These are phyloP conservation scores for Psilocybe sp. DNA, from an alignment of 768 basidiomycete species.

Conservation along the genomic window DNA sequence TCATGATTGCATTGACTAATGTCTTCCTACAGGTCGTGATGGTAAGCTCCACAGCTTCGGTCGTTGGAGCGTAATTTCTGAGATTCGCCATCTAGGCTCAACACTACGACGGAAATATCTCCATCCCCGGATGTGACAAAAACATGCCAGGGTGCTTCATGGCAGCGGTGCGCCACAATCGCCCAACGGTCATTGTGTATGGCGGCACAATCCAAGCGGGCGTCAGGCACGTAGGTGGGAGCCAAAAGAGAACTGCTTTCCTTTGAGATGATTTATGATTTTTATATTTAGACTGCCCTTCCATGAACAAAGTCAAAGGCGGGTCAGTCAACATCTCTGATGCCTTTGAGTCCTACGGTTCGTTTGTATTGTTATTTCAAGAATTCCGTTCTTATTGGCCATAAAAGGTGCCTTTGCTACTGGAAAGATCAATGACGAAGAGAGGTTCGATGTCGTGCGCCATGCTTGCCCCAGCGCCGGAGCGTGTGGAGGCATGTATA, in stretches of 20 bases:
- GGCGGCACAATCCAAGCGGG: conserved; percentile 84
- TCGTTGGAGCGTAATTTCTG: not conserved
- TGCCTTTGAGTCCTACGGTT: conserved; percentile 83
- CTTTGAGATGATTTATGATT: not conserved
- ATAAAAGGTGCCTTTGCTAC: conserved; percentile 61
- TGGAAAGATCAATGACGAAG: conserved; percentile 75
- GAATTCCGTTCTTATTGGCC: not conserved
- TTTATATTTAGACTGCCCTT: conserved; percentile 59
- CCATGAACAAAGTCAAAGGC: conserved; percentile 75
- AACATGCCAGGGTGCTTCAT: conserved; percentile 92
- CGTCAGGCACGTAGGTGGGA: conserved; percentile 59
- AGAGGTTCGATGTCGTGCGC: conserved; percentile 80
- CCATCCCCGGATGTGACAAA: conserved; percentile 87
- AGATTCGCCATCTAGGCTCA: conserved; percentile 52
- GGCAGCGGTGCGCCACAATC: conserved; percentile 82
- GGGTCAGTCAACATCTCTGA: conserved; percentile 83
- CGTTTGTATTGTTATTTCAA: not conserved
- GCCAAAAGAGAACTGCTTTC: conserved; percentile 19
- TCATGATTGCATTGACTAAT: conserved; percentile 1
- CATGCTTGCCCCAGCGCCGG: conserved; percentile 85
- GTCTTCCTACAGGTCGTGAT: conserved; percentile 44
- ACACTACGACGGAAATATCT: conserved; percentile 86
- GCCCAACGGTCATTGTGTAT: conserved; percentile 86
- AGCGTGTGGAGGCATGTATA: conserved; percentile 88
- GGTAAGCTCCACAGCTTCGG: conserved; percentile 29